Percentiles rank a stretch among this genome's conserved stretches.
Conservation (phyloP, 2,329 filamentous ascomycete genomes). For the Aspergillus sp. region DNA sequence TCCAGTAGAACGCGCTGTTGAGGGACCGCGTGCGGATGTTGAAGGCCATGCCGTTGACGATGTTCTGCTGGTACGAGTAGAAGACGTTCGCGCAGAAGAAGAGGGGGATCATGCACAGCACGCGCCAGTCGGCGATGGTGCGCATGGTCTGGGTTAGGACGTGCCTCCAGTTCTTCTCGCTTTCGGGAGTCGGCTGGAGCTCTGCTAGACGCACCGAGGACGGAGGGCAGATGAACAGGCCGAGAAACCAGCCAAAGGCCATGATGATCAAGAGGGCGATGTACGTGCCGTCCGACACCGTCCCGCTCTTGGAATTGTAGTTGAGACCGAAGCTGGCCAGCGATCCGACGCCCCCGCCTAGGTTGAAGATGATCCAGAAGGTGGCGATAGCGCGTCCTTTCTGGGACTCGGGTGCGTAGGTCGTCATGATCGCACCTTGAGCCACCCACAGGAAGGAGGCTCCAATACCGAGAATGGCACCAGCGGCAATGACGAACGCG, state of each 20-base stretch:
- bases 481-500: conserved; percentile 46
- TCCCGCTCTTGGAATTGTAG: conserved; percentile 41
- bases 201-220: conserved; percentile 42
- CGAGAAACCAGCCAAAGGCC: conserved; percentile 50
- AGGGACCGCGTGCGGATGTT: conserved; percentile 57
- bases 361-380: conserved; percentile 50
- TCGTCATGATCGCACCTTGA: conserved; percentile 51
- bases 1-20: conserved; percentile 56
- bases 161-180: conserved; percentile 39
- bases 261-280: conserved; percentile 52
- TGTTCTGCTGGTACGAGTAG: conserved; percentile 58
- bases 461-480: conserved; percentile 48
- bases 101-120: conserved; percentile 51
- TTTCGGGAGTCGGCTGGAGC: conserved; percentile 37
- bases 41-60: conserved; percentile 56
- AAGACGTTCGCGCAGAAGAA: conserved; percentile 58
- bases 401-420: conserved; percentile 44
- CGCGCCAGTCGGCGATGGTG: conserved; percentile 44
- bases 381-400: conserved; percentile 45
- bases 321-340: conserved; percentile 48
- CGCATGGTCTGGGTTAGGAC: conserved; percentile 32
- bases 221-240: conserved; percentile 50
- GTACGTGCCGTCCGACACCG: conserved; percentile 52
- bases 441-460: conserved; percentile 49
- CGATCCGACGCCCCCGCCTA: conserved; percentile 46